Evolutionary conservation across 192 early-diverging fungal genomes (phyloP).

Genomic region (Pilobolus umbonatus): DNA sequence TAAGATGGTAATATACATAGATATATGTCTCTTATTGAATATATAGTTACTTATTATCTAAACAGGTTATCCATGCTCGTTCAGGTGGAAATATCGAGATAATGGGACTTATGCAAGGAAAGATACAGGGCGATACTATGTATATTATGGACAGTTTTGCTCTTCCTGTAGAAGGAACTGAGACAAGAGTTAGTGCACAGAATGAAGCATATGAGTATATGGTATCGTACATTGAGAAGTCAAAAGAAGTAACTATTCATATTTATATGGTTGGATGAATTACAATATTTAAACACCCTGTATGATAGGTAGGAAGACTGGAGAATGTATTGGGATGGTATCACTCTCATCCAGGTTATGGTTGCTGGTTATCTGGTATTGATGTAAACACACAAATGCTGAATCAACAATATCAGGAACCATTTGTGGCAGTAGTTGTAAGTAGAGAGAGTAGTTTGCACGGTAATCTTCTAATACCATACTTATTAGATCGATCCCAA

Average conservation of each 20-base stretch:
- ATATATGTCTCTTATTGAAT: neutral
- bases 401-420: conserved; percentile 93
- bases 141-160: conserved; percentile 96
- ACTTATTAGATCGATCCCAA: conserved; percentile 85
- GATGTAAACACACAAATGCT: conserved; percentile 94
- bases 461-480: neutral
- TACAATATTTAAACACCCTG: no score
- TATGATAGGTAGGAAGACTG: conserved; percentile 68
- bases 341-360: conserved; percentile 99
- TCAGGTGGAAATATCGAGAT: conserved; percentile 95
- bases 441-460: conserved; percentile 4
- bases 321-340: conserved; percentile 99
- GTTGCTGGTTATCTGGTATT: conserved; percentile 99
- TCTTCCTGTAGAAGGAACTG: conserved; percentile 96
- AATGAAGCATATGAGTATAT: conserved; percentile 96
- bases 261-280: neutral
- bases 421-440: conserved; percentile 92
- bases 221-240: conserved; percentile 85
- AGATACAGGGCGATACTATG: conserved; percentile 82
- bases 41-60: neutral
- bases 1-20: conserved; percentile 74
- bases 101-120: conserved; percentile 98
- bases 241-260: conserved; percentile 58
- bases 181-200: conserved; percentile 93
- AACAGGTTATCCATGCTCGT: conserved; percentile 91